A percentile compares a stretch with the other conserved stretches of the same genome.
Conservation (phyloP, 2,329 filamentous ascomycete genomes). For the Colletotrichum abscissum region DNA sequence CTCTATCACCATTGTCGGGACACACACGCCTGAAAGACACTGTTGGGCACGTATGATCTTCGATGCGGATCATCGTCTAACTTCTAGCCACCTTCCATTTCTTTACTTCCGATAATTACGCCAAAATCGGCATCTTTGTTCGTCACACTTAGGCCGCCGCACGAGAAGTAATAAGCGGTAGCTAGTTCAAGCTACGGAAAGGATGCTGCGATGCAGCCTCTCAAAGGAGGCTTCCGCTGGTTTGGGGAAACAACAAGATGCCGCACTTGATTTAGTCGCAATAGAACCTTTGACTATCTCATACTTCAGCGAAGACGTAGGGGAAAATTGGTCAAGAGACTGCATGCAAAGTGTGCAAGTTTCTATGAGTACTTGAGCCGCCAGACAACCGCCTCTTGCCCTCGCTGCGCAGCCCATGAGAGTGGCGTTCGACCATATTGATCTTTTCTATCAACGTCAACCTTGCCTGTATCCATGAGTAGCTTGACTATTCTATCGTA, state of each 20-base stretch:
- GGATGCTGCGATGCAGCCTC: no score
- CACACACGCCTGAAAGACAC: no score
- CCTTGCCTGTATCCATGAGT: not conserved
- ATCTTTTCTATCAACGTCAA: not conserved
- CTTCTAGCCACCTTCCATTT: no score
- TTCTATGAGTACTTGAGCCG: no score
- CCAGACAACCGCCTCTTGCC: no score
- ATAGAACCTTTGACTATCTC: no score
- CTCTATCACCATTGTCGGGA: no score
- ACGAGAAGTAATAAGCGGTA: accelerated
- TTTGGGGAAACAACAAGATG: accelerated
- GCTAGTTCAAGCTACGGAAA: accelerated
- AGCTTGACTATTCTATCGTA: not conserved
- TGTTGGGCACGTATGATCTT: no score
- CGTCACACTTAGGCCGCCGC: accelerated
- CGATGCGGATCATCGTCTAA: no score
- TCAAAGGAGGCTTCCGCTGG: accelerated
- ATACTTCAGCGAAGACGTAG: accelerated
- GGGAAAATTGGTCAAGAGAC: accelerated
- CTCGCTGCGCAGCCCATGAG: not conserved
- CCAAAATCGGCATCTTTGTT: no score
- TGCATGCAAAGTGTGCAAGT: no score
- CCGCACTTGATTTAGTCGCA: accelerated
- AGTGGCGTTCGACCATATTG: not conserved
- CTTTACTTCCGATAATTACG: no score